These are phyloP conservation scores for Ascobolus immersus DNA, from an alignment of 495 filamentous ascomycete genomes.

Conservation along the genomic window DNA sequence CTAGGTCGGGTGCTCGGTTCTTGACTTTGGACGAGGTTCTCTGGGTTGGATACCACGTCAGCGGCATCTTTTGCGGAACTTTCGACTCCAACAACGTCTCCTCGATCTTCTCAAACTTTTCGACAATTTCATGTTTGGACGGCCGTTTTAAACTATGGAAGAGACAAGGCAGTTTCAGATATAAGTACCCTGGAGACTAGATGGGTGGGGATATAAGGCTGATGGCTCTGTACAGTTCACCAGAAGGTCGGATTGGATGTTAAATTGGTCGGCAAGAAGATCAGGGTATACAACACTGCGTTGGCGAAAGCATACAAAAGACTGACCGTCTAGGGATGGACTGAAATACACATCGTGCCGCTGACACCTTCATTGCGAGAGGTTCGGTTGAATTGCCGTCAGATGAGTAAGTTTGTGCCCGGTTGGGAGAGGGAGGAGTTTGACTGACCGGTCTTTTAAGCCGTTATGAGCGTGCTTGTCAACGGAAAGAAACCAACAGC, in stretches of 20 bases:
- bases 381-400: constrained; percentile 64
- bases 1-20: too few relatives aligned
- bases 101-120: constrained; percentile 7
- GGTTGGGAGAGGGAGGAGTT: neutral
- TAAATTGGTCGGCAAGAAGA: constrained; percentile 44
- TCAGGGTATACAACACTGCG: constrained; percentile 26
- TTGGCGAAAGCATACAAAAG: neutral
- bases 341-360: constrained; percentile 54
- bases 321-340: constrained; percentile 24
- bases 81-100: neutral
- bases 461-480: constrained; percentile 31
- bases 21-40: too few relatives aligned
- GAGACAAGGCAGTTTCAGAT: constrained; percentile 15
- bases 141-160: constrained; percentile 14
- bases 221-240: constrained; percentile 21
- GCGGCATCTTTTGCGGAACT: neutral
- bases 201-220: constrained; percentile 22
- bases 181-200: constrained; percentile 24
- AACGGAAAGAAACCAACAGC: constrained; percentile 36
- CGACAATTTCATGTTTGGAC: constrained; percentile 15
- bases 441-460: constrained; percentile 6
- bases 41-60: neutral
- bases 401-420: constrained; percentile 40
- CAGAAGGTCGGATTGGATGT: constrained; percentile 77
- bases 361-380: constrained; percentile 35